Conservation (phyloP, 768 basidiomycete species). For the Pleurotus citrinopileatus region DNA sequence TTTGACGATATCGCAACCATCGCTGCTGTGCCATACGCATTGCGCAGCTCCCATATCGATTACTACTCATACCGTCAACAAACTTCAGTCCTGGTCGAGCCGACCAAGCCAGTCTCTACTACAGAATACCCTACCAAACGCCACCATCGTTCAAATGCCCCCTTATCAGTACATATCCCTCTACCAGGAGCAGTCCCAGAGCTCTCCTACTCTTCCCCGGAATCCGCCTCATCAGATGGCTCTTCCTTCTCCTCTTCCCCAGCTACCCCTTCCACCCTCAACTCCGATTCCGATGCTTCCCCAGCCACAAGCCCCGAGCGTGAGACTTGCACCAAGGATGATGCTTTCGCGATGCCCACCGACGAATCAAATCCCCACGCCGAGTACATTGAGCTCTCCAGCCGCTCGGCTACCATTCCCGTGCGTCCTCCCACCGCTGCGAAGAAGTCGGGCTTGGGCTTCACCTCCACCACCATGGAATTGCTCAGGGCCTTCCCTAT, state of each 20-base stretch:
- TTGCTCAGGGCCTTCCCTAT: conserved; percentile 48
- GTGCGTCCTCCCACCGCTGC: conserved; percentile 16
- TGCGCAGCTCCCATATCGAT: conserved; percentile 19
- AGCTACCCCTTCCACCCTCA: conserved; percentile 15
- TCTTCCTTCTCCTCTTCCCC: conserved; percentile 20
- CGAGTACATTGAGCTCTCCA: conserved; percentile 11
- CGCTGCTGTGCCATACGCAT: conserved; percentile 16
- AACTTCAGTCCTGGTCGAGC: conserved; percentile 14
- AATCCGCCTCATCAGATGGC: conserved; percentile 32
- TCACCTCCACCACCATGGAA: conserved; percentile 37
- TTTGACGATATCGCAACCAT: conserved; percentile 37
- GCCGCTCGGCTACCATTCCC: conserved; percentile 12
- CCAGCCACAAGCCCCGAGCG: conserved; percentile 19
- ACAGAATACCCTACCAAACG: conserved; percentile 12
- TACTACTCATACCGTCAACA: conserved; percentile 16
- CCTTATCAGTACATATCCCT: conserved; percentile 15
- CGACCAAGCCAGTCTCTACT: conserved; percentile 10
- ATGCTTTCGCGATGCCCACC: conserved; percentile 16
- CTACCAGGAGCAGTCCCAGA: conserved; percentile 32
- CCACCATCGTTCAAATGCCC: conserved; percentile 16
- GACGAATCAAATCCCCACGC: conserved; percentile 11
- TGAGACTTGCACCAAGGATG: conserved; percentile 21
- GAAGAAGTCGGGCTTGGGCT: conserved; percentile 23
- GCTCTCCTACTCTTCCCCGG: conserved; percentile 38
- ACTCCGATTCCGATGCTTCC: conserved; percentile 16